Evolutionary conservation across 495 filamentous ascomycete genomes (phyloP).

Genomic region (Lasiosphaeria ovina): DNA sequence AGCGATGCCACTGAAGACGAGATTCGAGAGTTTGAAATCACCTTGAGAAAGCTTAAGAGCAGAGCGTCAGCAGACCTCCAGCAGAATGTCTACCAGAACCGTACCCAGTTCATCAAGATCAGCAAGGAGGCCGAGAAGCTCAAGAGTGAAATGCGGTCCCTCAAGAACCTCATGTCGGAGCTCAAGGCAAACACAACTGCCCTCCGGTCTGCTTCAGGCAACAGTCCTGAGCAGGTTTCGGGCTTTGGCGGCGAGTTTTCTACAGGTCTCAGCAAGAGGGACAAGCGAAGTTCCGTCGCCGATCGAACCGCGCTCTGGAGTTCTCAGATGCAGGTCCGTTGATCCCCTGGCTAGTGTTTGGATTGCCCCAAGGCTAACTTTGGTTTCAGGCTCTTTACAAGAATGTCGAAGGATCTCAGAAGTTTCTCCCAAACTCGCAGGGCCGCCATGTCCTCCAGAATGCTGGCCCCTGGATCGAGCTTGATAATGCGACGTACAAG

Average conservation of each 20-base stretch:
- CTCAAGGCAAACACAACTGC: conserved; percentile 71
- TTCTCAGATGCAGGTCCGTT: conserved; percentile 64
- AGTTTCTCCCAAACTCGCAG: conserved; percentile 86
- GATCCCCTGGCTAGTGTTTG: not conserved
- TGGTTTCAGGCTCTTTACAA: conserved; percentile 70
- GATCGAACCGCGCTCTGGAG: conserved; percentile 97
- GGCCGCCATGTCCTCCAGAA: conserved; percentile 90
- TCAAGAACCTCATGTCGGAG: conserved; percentile 85
- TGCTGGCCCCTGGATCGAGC: conserved; percentile 86
- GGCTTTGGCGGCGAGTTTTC: conserved; percentile 40
- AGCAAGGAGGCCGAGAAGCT: conserved; percentile 98
- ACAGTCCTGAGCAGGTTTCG: conserved; percentile 24
- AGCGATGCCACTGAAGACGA: conserved; percentile 93
- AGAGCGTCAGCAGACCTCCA: conserved; percentile 86
- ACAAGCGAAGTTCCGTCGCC: conserved; percentile 79
- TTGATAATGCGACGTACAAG: conserved; percentile 97
- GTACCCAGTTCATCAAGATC: conserved; percentile 98
- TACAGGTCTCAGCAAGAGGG: conserved; percentile 57
- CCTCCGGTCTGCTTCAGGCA: conserved; percentile 64
- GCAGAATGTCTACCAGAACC: conserved; percentile 95
- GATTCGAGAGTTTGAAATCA: conserved; percentile 77
- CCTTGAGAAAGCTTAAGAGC: conserved; percentile 73
- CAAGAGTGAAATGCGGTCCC: conserved; percentile 90
- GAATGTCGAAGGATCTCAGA: conserved; percentile 92
- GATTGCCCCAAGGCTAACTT: conserved; percentile 4